Conservation (phyloP, 2,329 filamentous ascomycete species). For the Cyclaneusma minus region DNA sequence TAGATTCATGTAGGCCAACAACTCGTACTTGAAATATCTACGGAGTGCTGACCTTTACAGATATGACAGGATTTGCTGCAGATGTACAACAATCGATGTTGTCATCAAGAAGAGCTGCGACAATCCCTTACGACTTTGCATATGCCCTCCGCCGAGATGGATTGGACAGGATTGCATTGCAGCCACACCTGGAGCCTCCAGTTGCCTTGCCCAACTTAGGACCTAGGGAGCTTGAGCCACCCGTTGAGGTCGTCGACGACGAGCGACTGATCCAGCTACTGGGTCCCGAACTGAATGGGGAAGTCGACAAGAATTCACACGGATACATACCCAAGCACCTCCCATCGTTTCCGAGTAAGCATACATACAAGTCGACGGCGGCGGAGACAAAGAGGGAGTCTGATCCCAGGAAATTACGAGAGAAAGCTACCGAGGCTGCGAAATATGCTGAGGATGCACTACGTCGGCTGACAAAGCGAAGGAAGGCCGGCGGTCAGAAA, state of each 20-base stretch:
- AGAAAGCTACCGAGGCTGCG: slow-evolving; percentile 42
- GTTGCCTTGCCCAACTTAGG: slow-evolving; percentile 21
- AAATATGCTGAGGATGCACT: slow-evolving; percentile 48
- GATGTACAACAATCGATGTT: slow-evolving; percentile 16
- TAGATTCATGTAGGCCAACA: slow-evolving; percentile 44
- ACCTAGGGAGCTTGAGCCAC: slow-evolving; percentile 19
- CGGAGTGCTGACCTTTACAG: too few species aligned
- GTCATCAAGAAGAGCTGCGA: slow-evolving; percentile 27
- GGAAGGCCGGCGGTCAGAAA: slow-evolving; percentile 49
- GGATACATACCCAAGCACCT: slow-evolving; percentile 42
- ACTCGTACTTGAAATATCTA: too few species aligned
- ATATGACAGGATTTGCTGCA: slow-evolving; percentile 15
- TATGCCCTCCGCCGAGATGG: slow-evolving; percentile 34
- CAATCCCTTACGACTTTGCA: slow-evolving; percentile 42
- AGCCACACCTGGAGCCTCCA: slow-evolving; percentile 39
- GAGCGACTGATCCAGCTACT: slow-evolving; percentile 26
- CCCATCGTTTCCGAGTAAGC: slow-evolving; percentile 46
- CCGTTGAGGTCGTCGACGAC: slow-evolving; percentile 23
- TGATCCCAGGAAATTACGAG: slow-evolving; percentile 41
- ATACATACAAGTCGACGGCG: slow-evolving; percentile 46
- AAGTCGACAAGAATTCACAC: slow-evolving; percentile 37
- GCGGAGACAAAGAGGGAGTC: slow-evolving; percentile 27
- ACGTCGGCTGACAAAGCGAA: slow-evolving; percentile 40
- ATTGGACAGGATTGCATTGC: slow-evolving; percentile 32
- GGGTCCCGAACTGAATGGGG: slow-evolving; percentile 40